These are phyloP conservation scores for Linum lewisii DNA, from an alignment of 345 rosid genomes.

Conservation along the genomic window DNA sequence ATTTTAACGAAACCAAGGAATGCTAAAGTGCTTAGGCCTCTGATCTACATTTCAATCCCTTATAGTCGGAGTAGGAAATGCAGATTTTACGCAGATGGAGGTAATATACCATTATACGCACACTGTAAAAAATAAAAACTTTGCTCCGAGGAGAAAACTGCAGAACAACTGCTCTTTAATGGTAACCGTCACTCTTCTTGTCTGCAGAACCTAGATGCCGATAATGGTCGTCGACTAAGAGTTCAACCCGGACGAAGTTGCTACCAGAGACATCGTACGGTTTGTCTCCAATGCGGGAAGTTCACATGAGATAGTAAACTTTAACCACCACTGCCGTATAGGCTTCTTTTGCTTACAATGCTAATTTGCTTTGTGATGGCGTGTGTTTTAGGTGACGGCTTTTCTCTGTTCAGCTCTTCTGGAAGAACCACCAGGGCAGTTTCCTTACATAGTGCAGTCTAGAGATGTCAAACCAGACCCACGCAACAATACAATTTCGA, in stretches of 20 bases:
- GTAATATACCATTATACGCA: too few species aligned
- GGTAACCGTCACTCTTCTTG: neutral
- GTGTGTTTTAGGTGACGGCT: constrained; percentile 40
- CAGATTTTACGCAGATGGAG: constrained; percentile 87
- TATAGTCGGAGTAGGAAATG: constrained; percentile 75
- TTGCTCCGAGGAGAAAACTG: neutral
- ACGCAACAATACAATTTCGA: neutral
- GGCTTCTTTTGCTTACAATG: neutral
- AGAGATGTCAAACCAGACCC: constrained; percentile 46
- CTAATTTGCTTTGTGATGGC: neutral
- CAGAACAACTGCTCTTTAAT: neutral
- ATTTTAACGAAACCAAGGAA: constrained; percentile 63
- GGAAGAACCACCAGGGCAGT: constrained; percentile 84
- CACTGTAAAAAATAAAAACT: neutral
- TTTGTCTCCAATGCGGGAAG: constrained; percentile 76
- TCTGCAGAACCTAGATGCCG: constrained; percentile 72
- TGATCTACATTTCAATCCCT: constrained; percentile 86
- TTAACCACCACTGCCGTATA: neutral
- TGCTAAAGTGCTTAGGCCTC: constrained; percentile 79
- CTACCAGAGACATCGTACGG: constrained; percentile 83
- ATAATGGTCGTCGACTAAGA: constrained; percentile 59
- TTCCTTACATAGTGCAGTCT: constrained; percentile 53
- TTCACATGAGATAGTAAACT: constrained; percentile 39
- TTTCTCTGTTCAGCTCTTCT: constrained; percentile 67
- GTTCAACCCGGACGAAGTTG: constrained; percentile 61